Percentiles rank a stretch among this genome's conserved stretches.
phyloP scores from a whole-genome alignment of 345 rosid genomes.

The Salix dunnii region DNA sequence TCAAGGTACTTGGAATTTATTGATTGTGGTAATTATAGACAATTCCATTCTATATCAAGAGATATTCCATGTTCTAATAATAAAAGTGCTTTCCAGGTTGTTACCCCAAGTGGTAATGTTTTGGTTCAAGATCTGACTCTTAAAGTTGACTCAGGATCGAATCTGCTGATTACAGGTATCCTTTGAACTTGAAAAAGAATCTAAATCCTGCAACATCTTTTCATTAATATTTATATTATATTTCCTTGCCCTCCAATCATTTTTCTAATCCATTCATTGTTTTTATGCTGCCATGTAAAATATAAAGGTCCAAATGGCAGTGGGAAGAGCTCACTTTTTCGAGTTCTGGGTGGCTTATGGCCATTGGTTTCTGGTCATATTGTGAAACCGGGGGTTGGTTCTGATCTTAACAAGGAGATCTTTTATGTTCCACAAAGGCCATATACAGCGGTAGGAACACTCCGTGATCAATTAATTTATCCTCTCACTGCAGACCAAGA shows the following conservation, averaged over 20 bases:
- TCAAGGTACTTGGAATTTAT: conserved; percentile 61
- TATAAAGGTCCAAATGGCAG: conserved; percentile 96
- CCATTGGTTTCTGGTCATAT: conserved; percentile 90
- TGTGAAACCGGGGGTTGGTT: conserved; percentile 96
- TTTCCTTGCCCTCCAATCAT: not conserved
- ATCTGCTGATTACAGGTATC: conserved; percentile 97
- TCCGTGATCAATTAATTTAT: conserved; percentile 94
- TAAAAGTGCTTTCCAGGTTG: conserved; percentile 59
- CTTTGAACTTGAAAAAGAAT: conserved; percentile 14
- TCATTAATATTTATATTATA: not conserved
- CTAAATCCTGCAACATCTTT: not conserved
- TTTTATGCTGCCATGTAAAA: not conserved
- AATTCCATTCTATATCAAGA: conserved; percentile 5
- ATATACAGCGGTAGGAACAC: conserved; percentile 97
- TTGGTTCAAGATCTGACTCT: conserved; percentile 89
- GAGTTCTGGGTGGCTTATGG: conserved; percentile 99
- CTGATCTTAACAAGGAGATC: conserved; percentile 96
- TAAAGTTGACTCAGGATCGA: conserved; percentile 86
- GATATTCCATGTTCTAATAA: conserved; percentile 16
- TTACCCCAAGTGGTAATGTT: conserved; percentile 87
- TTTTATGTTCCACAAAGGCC: conserved; percentile 98
- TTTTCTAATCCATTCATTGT: not conserved
- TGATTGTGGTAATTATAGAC: not conserved
- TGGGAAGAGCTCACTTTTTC: conserved; percentile 99
- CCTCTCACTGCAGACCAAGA: conserved; percentile 83